phyloP scores from a whole-genome alignment of 257 asterid genomes.

The Fraxinus cuspidata region DNA sequence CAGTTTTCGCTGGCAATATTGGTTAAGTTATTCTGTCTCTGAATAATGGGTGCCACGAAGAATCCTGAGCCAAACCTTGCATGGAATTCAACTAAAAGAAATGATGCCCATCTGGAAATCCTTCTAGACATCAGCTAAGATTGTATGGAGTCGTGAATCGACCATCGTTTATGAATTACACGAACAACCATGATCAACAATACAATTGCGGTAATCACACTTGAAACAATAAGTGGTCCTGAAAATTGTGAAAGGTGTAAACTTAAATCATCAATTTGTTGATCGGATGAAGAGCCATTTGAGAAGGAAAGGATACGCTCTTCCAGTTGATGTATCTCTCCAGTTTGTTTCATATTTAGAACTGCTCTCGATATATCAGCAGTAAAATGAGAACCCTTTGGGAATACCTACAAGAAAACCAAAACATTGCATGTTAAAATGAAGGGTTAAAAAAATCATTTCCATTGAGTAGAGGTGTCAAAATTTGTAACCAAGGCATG shows the following conservation, averaged over 20 bases:
- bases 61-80: not conserved
- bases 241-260: slow-evolving; percentile 45
- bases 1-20: not conserved
- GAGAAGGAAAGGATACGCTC: slow-evolving; percentile 32
- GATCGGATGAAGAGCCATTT: slow-evolving; percentile 37
- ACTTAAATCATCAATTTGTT: slow-evolving; percentile 8
- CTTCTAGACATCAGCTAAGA: slow-evolving; percentile 1
- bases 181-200: slow-evolving; percentile 22
- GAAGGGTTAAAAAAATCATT: not conserved
- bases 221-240: slow-evolving; percentile 36
- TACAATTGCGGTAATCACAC: slow-evolving; percentile 25
- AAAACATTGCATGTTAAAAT: too few relatives aligned
- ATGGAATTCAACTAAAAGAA: slow-evolving; percentile 6
- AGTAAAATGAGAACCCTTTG: slow-evolving; percentile 54
- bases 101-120: slow-evolving; percentile 18
- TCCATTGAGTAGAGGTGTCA: too few relatives aligned
- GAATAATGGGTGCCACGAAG: not conserved
- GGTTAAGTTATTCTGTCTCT: not conserved
- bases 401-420: slow-evolving; percentile 43
- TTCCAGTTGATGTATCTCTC: slow-evolving; percentile 47
- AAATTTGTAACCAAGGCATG: too few relatives aligned
- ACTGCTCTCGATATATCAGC: slow-evolving; percentile 57
- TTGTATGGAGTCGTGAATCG: not conserved
- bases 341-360: slow-evolving; percentile 50
- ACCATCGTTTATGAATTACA: slow-evolving; percentile 15